Conservation (phyloP, 1,139 yeast species). For the Eremothecium cymbalariae region DNA sequence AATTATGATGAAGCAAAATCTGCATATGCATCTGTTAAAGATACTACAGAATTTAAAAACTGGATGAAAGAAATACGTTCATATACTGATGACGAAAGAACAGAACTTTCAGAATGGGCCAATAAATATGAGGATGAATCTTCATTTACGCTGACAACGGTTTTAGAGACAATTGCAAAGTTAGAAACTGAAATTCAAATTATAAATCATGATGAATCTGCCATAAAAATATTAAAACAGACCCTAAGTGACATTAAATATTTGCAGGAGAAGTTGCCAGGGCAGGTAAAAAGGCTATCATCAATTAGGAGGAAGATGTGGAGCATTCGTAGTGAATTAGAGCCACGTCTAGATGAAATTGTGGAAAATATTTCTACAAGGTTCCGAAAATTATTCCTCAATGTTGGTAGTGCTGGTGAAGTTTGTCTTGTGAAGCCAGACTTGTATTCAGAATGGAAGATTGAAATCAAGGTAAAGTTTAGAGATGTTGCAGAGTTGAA, state of each 20-base stretch:
- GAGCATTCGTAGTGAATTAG: conserved; percentile 44
- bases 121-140: conserved; percentile 38
- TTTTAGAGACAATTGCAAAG: conserved; percentile 32
- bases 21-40: conserved; percentile 38
- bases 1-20: conserved; percentile 38
- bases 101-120: conserved; percentile 39
- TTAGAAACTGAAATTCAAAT: conserved; percentile 34
- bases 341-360: conserved; percentile 45
- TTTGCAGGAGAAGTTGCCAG: conserved; percentile 27
- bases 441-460: conserved; percentile 66
- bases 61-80: conserved; percentile 37
- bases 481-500: conserved; percentile 65
- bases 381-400: conserved; percentile 57
- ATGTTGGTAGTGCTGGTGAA: conserved; percentile 81
- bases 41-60: conserved; percentile 39
- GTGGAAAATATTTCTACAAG: conserved; percentile 49
- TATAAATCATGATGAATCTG: conserved; percentile 35
- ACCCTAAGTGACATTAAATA: conserved; percentile 27
- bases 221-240: conserved; percentile 34
- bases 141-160: conserved; percentile 36
- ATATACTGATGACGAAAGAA: conserved; percentile 40
- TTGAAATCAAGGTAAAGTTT: conserved; percentile 79
- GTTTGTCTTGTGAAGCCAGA: conserved; percentile 51
- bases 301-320: conserved; percentile 35
- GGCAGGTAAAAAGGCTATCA: conserved; percentile 26